Evolutionary conservation across 176 grass and related monocot genomes (phyloP).

Genomic region (Hordeum marinum): DNA sequence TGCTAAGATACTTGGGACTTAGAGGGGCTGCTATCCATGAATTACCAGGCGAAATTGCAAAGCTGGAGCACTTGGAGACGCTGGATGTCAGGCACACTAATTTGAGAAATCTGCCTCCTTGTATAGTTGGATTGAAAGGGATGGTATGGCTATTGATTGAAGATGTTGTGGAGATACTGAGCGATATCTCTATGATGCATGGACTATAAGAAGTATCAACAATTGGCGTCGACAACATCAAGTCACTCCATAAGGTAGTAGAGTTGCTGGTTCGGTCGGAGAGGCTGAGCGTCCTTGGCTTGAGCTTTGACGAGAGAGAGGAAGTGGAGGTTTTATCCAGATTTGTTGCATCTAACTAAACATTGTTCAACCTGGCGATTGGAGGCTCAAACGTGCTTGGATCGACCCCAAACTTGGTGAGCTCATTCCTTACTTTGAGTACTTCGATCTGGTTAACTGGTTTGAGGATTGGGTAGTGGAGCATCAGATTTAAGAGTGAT

Average conservation of each 20-base stretch:
- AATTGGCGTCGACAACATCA: too few species aligned
- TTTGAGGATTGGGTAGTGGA: too few species aligned
- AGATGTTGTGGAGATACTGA: rapidly evolving
- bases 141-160: not conserved
- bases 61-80: not conserved
- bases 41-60: not conserved
- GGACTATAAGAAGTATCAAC: too few species aligned
- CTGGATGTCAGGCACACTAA: not conserved
- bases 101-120: not conserved
- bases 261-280: not conserved
- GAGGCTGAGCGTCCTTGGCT: not conserved
- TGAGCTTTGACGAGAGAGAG: not conserved
- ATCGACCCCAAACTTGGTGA: too few species aligned
- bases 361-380: not conserved
- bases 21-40: not conserved
- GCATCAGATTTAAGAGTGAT: too few species aligned
- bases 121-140: not conserved
- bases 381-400: not conserved
- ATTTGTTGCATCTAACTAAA: too few species aligned
- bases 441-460: too few species aligned
- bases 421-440: too few species aligned
- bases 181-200: rapidly evolving
- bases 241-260: not conserved
- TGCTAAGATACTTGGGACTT: constrained; percentile 9
- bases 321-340: too few species aligned